These are phyloP conservation scores for Zalaria obscura DNA, from an alignment of 2,329 filamentous ascomycete genomes.

Conservation along the genomic window DNA sequence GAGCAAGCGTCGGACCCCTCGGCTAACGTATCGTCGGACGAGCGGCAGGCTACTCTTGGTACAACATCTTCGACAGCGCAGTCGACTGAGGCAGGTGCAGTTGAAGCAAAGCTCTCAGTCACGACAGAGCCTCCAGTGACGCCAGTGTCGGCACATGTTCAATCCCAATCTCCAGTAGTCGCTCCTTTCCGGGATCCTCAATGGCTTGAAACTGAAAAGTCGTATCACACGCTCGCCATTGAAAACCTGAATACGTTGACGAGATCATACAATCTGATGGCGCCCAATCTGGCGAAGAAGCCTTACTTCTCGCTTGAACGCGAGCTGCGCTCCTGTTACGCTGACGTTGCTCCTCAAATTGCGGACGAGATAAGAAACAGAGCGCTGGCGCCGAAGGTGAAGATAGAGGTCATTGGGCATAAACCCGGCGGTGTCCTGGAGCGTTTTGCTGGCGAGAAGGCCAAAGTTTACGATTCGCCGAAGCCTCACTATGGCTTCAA, in stretches of 20 bases:
- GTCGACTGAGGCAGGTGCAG: not conserved
- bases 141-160: not conserved
- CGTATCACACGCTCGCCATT: conserved; percentile 66
- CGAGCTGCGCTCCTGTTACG: conserved; percentile 68
- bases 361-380: conserved; percentile 59
- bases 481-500: conserved; percentile 70
- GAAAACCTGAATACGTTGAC: conserved; percentile 65
- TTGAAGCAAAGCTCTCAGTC: conserved; percentile 2
- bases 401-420: conserved; percentile 28
- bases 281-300: conserved; percentile 81
- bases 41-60: conserved; percentile 8
- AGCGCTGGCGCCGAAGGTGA: conserved; percentile 34
- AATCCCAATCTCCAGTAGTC: conserved; percentile 8
- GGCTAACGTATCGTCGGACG: conserved; percentile 10
- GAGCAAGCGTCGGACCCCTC: conserved; percentile 18
- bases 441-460: conserved; percentile 40
- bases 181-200: conserved; percentile 58
- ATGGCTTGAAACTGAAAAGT: conserved; percentile 59
- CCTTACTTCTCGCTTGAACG: conserved; percentile 76
- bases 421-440: conserved; percentile 44
- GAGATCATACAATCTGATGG: conserved; percentile 88
- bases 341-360: conserved; percentile 68
- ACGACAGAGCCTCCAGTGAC: conserved; percentile 2
- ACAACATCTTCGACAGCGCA: conserved; percentile 3
- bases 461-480: conserved; percentile 58